Conservation (phyloP, 2,329 filamentous ascomycete genomes). For the Cladophialophora bantiana region DNA sequence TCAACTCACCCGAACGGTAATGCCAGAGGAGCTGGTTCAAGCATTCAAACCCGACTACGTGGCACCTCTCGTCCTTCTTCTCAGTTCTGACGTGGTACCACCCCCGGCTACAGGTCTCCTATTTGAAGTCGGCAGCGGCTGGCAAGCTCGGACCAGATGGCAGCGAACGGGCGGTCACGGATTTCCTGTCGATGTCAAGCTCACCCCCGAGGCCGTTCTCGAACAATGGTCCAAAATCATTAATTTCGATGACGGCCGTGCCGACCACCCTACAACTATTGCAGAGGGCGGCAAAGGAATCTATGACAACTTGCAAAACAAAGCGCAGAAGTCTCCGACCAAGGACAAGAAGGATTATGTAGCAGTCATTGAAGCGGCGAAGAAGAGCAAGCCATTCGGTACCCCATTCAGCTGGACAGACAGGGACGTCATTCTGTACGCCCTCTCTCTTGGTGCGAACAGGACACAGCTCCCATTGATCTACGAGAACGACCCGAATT, state of each 20-base stretch:
- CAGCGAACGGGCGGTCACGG: conserved; percentile 87
- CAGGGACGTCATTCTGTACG: conserved; percentile 91
- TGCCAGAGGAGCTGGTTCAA: conserved; percentile 97
- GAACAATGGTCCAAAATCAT: conserved; percentile 78
- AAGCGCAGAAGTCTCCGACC: conserved; percentile 62
- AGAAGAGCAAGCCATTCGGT: conserved; percentile 71
- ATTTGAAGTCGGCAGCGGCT: conserved; percentile 94
- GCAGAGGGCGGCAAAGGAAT: conserved; percentile 73
- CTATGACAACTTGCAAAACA: conserved; percentile 85
- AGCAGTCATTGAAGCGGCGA: conserved; percentile 75
- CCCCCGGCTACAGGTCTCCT: conserved; percentile 82
- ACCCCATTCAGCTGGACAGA: conserved; percentile 85
- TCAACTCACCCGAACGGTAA: conserved; percentile 88
- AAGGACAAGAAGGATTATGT: conserved; percentile 65
- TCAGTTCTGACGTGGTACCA: conserved; percentile 86
- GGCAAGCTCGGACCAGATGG: conserved; percentile 92
- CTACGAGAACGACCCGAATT: conserved; percentile 89
- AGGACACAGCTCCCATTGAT: conserved; percentile 84
- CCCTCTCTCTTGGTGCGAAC: conserved; percentile 91
- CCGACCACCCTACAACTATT: conserved; percentile 72
- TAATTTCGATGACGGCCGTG: conserved; percentile 85
- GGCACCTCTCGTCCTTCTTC: conserved; percentile 86
- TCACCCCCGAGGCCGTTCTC: conserved; percentile 84
- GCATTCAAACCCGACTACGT: conserved; percentile 99
- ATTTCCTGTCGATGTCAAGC: conserved; percentile 84